Evolutionary conservation across 495 filamentous ascomycete genomes (phyloP).

Genomic region (Xylaria nigripes): DNA sequence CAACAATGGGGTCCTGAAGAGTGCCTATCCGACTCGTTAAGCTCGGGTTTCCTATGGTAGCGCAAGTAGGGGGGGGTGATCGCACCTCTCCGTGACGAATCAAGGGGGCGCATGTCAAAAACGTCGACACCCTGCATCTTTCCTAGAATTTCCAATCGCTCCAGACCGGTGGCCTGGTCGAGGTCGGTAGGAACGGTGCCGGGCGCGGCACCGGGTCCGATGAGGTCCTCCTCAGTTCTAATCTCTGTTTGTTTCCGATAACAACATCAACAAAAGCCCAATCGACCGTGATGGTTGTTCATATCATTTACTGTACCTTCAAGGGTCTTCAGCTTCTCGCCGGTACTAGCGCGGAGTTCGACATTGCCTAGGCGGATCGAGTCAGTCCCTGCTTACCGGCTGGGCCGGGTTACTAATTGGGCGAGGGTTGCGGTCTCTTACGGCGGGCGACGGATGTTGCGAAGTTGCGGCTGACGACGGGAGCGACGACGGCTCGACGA

Average conservation of each 20-base stretch:
- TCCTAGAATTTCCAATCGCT: conserved; percentile 96
- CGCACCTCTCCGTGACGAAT: conserved; percentile 77
- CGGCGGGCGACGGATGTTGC: conserved; percentile 50
- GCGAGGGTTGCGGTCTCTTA: conserved; percentile 33
- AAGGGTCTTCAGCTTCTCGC: conserved; percentile 22
- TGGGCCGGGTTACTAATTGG: conserved; percentile 13
- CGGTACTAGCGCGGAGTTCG: conserved; percentile 12
- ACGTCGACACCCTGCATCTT: conserved; percentile 98
- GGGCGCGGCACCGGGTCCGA: conserved; percentile 68
- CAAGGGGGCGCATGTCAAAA: conserved; percentile 96
- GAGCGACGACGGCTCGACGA: conserved; percentile 57
- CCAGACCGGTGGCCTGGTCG: conserved; percentile 91
- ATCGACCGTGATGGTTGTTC: conserved; percentile 1
- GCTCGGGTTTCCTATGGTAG: neutral
- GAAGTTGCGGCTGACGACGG: conserved; percentile 51
- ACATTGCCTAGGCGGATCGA: conserved; percentile 11
- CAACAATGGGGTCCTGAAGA: conserved; percentile 77
- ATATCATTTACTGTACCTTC: conserved; percentile 14
- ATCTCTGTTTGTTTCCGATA: conserved; percentile 54
- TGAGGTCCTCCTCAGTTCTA: conserved; percentile 68
- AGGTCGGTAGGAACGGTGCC: conserved; percentile 88
- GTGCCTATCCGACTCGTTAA: conserved; percentile 54
- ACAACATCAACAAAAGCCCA: conserved; percentile 1
- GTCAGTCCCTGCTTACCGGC: conserved; percentile 7
- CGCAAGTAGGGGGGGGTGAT: neutral